Percentiles rank a stretch among this genome's conserved stretches.
Conservation (phyloP, 2,329 filamentous ascomycete species). For the Rhynchosporium graminicola region DNA sequence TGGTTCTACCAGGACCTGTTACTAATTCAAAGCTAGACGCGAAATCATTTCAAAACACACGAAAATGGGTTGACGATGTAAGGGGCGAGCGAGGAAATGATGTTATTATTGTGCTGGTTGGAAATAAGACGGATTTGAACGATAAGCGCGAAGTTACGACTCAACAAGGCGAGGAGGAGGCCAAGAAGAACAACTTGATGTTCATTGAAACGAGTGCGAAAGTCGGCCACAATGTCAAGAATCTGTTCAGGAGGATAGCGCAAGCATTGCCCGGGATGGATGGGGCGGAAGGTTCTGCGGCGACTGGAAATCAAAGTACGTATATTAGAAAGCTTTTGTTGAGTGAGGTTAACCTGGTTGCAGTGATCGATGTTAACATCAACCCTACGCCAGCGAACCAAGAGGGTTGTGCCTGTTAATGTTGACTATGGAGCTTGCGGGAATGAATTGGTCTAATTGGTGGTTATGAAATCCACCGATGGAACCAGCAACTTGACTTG, state of each 20-base stretch:
- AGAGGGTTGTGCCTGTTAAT: constrained; percentile 70
- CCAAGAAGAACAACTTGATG: constrained; percentile 96
- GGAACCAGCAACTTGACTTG: constrained; percentile 7
- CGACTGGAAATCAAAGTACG: constrained; percentile 75
- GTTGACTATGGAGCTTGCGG: neutral
- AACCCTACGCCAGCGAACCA: constrained; percentile 69
- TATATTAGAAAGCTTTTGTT: constrained; percentile 34
- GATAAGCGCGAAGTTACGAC: constrained; percentile 98
- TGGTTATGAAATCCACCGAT: neutral
- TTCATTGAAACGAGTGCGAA: constrained; percentile 99
- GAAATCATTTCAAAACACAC: constrained; percentile 97
- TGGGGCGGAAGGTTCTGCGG: constrained; percentile 76
- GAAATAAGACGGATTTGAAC: constrained; percentile 98
- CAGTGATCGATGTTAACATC: constrained; percentile 94
- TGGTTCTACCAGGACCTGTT: neutral
- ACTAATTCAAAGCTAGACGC: constrained; percentile 57
- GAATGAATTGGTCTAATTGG: neutral
- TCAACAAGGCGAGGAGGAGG: constrained; percentile 94
- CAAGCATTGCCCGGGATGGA: constrained; percentile 98
- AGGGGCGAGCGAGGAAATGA: constrained; percentile 95
- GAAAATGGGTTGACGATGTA: constrained; percentile 99
- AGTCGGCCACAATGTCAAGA: constrained; percentile 97
- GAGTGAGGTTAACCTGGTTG: constrained; percentile 33
- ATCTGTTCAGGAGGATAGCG: constrained; percentile 94
- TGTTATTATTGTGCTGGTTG: constrained; percentile 97